Conservation (phyloP, 176 grass and related monocot genomes). For the Carex scoparia region DNA sequence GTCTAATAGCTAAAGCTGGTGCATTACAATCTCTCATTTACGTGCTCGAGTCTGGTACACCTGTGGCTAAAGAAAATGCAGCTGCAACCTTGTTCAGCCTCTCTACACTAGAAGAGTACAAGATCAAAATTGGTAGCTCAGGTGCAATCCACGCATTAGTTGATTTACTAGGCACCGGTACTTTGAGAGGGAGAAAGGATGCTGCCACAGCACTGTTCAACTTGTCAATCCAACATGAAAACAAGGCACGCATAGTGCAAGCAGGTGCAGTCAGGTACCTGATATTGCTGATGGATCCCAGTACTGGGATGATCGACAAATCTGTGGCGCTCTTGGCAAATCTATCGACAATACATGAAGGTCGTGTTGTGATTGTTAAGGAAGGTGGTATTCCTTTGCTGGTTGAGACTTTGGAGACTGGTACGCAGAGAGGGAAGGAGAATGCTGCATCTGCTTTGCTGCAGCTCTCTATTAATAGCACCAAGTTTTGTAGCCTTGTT, state of each 20-base stretch:
- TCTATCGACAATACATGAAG: slow-evolving; percentile 43
- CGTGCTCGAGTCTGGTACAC: slow-evolving; percentile 39
- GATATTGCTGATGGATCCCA: slow-evolving; percentile 33
- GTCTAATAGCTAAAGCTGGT: slow-evolving; percentile 41
- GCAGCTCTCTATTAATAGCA: slow-evolving; percentile 34
- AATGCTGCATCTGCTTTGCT: slow-evolving; percentile 49
- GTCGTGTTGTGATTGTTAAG: slow-evolving; percentile 28
- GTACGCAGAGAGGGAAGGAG: slow-evolving; percentile 42
- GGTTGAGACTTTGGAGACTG: slow-evolving; percentile 40
- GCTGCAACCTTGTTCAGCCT: slow-evolving; percentile 43
- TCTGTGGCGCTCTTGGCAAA: slow-evolving; percentile 38
- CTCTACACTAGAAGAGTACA: slow-evolving; percentile 40
- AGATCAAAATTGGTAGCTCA: slow-evolving; percentile 38
- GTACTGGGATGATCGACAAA: slow-evolving; percentile 42
- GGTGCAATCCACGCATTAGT: slow-evolving; percentile 42
- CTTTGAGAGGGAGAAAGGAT: slow-evolving; percentile 45
- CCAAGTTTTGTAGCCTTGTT: slow-evolving; percentile 43
- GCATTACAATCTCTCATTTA: slow-evolving; percentile 37
- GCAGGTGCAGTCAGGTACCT: slow-evolving; percentile 35
- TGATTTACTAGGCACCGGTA: slow-evolving; percentile 37
- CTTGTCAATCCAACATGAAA: slow-evolving; percentile 42
- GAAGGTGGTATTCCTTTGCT: slow-evolving; percentile 41
- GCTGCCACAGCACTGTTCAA: slow-evolving; percentile 42
- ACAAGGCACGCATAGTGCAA: slow-evolving; percentile 40
- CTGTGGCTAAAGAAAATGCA: slow-evolving; percentile 42